phyloP scores from a whole-genome alignment of 2,329 filamentous ascomycete species.

The Cytospora leucostoma region DNA sequence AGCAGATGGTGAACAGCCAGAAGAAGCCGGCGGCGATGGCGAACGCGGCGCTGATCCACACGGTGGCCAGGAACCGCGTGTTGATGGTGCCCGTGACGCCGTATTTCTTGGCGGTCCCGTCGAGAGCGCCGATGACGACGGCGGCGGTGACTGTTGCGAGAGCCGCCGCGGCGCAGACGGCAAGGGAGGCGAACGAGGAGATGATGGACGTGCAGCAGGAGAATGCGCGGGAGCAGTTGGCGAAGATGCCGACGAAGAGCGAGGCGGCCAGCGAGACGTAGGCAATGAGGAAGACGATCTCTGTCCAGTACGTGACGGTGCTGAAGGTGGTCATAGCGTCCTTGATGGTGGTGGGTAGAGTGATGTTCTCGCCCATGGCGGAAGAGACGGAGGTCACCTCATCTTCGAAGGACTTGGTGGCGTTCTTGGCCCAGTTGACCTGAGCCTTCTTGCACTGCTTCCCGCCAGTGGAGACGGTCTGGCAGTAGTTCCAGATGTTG shows the following conservation, averaged over 20 bases:
- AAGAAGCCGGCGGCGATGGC: slow-evolving; percentile 76
- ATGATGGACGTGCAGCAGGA: slow-evolving; percentile 82
- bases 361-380: slow-evolving; percentile 54
- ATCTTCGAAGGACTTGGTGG: slow-evolving; percentile 63
- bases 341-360: slow-evolving; percentile 67
- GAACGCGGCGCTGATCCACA: slow-evolving; percentile 81
- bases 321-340: slow-evolving; percentile 72
- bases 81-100: slow-evolving; percentile 69
- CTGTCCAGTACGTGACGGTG: slow-evolving; percentile 77
- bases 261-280: slow-evolving; percentile 69
- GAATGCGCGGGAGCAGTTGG: slow-evolving; percentile 79
- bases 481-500: slow-evolving; percentile 86
- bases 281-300: slow-evolving; percentile 76
- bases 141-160: slow-evolving; percentile 75
- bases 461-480: slow-evolving; percentile 56
- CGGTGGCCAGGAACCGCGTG: slow-evolving; percentile 66
- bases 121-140: slow-evolving; percentile 68
- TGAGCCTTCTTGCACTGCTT: slow-evolving; percentile 69
- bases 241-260: slow-evolving; percentile 76
- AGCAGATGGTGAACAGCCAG: slow-evolving; percentile 92
- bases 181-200: slow-evolving; percentile 59
- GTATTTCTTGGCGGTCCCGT: slow-evolving; percentile 68
- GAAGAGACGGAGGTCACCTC: slow-evolving; percentile 55
- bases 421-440: slow-evolving; percentile 76
- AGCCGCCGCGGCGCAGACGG: slow-evolving; percentile 63